Evolutionary conservation across 2,329 filamentous ascomycete genomes (phyloP).

Genomic region (Pseudomassariella vexata): DNA sequence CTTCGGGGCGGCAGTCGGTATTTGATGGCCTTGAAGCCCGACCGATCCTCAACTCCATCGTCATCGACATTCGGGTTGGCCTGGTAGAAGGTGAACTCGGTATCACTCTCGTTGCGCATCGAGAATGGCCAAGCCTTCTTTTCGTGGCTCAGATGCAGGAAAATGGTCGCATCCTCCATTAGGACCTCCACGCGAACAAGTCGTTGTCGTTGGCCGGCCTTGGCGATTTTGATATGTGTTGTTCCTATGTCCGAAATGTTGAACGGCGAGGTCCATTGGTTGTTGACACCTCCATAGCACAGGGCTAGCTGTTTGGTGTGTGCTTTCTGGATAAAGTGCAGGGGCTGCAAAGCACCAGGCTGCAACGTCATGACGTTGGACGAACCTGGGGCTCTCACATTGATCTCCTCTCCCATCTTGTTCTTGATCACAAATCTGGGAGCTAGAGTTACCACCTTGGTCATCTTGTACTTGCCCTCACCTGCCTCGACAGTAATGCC

Average conservation of each 20-base stretch:
- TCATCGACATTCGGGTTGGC: constrained; percentile 90
- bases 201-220: constrained; percentile 81
- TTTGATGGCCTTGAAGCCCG: constrained; percentile 85
- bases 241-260: constrained; percentile 94
- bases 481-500: constrained; percentile 86
- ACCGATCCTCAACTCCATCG: constrained; percentile 75
- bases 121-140: constrained; percentile 97
- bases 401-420: constrained; percentile 80
- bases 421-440: constrained; percentile 94
- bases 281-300: constrained; percentile 90
- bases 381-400: constrained; percentile 87
- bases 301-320: constrained; percentile 84
- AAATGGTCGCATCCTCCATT: constrained; percentile 89
- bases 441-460: constrained; percentile 88
- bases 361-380: constrained; percentile 76
- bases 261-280: constrained; percentile 96
- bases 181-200: constrained; percentile 84
- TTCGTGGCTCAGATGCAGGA: constrained; percentile 84
- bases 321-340: constrained; percentile 84
- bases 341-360: constrained; percentile 71
- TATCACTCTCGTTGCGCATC: constrained; percentile 96
- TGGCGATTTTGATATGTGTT: constrained; percentile 88
- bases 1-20: constrained; percentile 90
- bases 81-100: constrained; percentile 95
- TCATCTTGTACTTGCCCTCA: constrained; percentile 96